Percentiles rank a stretch among this genome's conserved stretches.
phyloP scores from a whole-genome alignment of 257 asterid genomes.

The Scutellaria minor region DNA sequence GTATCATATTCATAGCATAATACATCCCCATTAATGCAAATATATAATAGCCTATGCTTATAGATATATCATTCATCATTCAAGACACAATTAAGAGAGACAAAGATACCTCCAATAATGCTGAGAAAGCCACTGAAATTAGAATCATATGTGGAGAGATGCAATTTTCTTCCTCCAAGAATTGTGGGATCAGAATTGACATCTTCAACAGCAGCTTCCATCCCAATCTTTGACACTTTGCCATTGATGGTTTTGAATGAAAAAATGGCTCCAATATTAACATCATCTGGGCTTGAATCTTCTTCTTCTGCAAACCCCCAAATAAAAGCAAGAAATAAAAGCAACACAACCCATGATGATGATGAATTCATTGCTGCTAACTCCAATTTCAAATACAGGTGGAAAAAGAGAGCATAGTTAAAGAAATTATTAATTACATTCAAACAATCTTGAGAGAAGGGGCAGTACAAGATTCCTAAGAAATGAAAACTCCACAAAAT shows the following conservation, averaged over 20 bases:
- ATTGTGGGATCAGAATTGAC: conserved; percentile 64
- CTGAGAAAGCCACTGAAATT: conserved; percentile 74
- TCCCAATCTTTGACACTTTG: conserved; percentile 70
- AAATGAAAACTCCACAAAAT: background rate
- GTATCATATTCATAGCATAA: conserved; percentile 9
- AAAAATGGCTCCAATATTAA: conserved; percentile 75
- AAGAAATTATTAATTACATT: conserved; percentile 4
- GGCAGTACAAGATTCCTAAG: conserved; percentile 28
- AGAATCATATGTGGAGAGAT: conserved; percentile 60
- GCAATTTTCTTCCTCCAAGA: conserved; percentile 60
- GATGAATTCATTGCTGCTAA: conserved; percentile 36
- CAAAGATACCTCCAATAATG: conserved; percentile 71
- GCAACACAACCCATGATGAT: conserved; percentile 31
- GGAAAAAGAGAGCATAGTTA: conserved; percentile 2
- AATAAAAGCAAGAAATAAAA: conserved; percentile 33
- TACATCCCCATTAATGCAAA: background rate
- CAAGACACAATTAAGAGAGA: background rate
- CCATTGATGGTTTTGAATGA: conserved; percentile 63
- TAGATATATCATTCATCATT: background rate
- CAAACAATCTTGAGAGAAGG: conserved; percentile 29
- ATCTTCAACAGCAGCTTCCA: conserved; percentile 82
- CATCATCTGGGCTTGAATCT: conserved; percentile 40
- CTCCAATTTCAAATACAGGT: background rate
- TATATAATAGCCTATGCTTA: background rate
- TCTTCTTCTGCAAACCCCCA: conserved; percentile 39